Evolutionary conservation across 2,329 filamentous ascomycete genomes (phyloP).

Genomic region (Trichothecium roseum): DNA sequence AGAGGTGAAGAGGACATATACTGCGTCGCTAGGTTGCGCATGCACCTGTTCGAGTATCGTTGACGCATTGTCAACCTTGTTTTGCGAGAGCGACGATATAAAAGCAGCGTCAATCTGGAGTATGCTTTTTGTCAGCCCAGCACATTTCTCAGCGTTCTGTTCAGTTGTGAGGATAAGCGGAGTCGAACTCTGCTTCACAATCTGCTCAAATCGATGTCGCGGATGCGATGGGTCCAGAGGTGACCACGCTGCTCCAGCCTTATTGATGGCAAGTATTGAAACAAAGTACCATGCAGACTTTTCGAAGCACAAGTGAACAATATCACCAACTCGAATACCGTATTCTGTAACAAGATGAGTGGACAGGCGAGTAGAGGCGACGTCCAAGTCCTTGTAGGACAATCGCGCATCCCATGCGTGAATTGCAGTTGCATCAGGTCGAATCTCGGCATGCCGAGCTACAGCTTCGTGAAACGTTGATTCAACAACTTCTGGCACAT

Average conservation of each 20-base stretch:
- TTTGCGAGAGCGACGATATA: too few relatives aligned
- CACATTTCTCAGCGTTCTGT: not conserved
- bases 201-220: not conserved
- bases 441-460: conserved; percentile 10
- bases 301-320: conserved; percentile 4
- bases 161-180: conserved; percentile 1
- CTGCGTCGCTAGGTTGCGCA: conserved; percentile 2
- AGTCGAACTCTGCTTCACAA: conserved; percentile 1
- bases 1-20: conserved; percentile 12
- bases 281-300: not conserved
- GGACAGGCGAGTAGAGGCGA: not conserved
- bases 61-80: too few relatives aligned
- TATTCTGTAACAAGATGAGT: conserved; percentile 2
- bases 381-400: conserved; percentile 17
- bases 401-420: conserved; percentile 29
- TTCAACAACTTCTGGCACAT: not conserved
- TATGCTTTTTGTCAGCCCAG: not conserved
- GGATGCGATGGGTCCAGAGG: conserved; percentile 7
- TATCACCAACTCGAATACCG: conserved; percentile 12
- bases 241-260: conserved; percentile 7
- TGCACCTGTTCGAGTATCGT: too few relatives aligned
- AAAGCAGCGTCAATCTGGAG: too few relatives aligned
- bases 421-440: conserved; percentile 21
- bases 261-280: conserved; percentile 6
- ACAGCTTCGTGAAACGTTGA: not conserved